Conservation (phyloP, 441 rosid genomes). For the Gossypium schwendimanii region DNA sequence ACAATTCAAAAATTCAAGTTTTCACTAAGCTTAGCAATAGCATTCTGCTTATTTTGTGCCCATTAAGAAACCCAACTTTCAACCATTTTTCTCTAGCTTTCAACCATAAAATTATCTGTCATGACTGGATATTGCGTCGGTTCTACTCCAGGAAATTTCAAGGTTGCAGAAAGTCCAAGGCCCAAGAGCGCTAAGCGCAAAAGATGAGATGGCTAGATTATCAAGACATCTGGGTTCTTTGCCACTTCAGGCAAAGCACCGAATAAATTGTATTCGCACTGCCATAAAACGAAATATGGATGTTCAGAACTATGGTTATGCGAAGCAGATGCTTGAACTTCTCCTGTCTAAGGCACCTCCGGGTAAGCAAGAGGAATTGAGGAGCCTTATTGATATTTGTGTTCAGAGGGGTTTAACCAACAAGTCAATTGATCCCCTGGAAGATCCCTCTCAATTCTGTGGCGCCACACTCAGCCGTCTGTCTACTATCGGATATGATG, state of each 20-base stretch:
- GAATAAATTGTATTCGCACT: constrained; percentile 90
- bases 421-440: constrained; percentile 90
- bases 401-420: constrained; percentile 78
- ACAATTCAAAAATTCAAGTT: background rate
- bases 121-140: constrained; percentile 9
- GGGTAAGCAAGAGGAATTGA: constrained; percentile 80
- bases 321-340: constrained; percentile 94
- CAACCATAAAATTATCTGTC: background rate
- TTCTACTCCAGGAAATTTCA: constrained; percentile 63
- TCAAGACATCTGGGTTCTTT: constrained; percentile 88
- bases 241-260: constrained; percentile 86
- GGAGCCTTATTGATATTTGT: constrained; percentile 85
- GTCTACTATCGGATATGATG: constrained; percentile 93
- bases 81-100: background rate
- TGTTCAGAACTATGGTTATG: constrained; percentile 86
- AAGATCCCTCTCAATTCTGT: constrained; percentile 94
- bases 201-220: constrained; percentile 95
- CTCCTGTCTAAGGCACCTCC: constrained; percentile 90
- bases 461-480: constrained; percentile 90
- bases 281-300: constrained; percentile 98
- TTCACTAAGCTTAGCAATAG: background rate
- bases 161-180: constrained; percentile 88
- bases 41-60: background rate
- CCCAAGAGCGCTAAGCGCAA: constrained; percentile 86
- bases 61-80: background rate